phyloP scores from a whole-genome alignment of 2,329 filamentous ascomycete species.

The Ceratocystis cacaofunesta region DNA sequence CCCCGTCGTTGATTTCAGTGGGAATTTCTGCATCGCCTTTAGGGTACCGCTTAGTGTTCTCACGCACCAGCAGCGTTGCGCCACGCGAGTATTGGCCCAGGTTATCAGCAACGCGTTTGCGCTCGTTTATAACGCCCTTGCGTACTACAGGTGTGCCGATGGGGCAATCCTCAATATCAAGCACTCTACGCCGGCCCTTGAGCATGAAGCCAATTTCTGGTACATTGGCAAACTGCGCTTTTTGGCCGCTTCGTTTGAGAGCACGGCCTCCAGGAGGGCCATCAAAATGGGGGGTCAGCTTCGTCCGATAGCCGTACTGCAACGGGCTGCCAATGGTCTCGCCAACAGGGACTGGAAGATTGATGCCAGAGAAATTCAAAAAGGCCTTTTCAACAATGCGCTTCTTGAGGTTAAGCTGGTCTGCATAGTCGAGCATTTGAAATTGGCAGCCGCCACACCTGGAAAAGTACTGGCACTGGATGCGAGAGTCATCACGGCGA shows the following conservation, averaged over 20 bases:
- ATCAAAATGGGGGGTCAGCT: constrained; percentile 92
- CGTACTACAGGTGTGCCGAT: constrained; percentile 81
- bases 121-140: constrained; percentile 61
- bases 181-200: constrained; percentile 62
- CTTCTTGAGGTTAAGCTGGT: constrained; percentile 74
- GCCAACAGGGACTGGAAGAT: constrained; percentile 63
- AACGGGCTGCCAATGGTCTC: constrained; percentile 84
- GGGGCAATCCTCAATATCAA: constrained; percentile 96
- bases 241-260: constrained; percentile 34
- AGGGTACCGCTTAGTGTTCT: constrained; percentile 57
- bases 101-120: constrained; percentile 58
- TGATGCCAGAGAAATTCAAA: constrained; percentile 59
- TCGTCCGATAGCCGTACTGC: constrained; percentile 88
- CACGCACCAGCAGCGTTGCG: constrained; percentile 76
- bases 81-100: constrained; percentile 61
- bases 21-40: constrained; percentile 29
- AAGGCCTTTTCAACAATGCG: constrained; percentile 83
- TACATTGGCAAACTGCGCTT: constrained; percentile 39
- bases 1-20: constrained; percentile 22
- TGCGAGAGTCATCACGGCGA: constrained; percentile 58
- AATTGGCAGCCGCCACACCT: constrained; percentile 88
- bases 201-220: constrained; percentile 82
- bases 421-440: constrained; percentile 83
- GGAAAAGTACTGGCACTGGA: constrained; percentile 75
- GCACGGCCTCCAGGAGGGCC: constrained; percentile 45